Base-by-base conservation (phyloP, 192 early-diverging fungal genomes). In the Dispira parvispora region DNA sequence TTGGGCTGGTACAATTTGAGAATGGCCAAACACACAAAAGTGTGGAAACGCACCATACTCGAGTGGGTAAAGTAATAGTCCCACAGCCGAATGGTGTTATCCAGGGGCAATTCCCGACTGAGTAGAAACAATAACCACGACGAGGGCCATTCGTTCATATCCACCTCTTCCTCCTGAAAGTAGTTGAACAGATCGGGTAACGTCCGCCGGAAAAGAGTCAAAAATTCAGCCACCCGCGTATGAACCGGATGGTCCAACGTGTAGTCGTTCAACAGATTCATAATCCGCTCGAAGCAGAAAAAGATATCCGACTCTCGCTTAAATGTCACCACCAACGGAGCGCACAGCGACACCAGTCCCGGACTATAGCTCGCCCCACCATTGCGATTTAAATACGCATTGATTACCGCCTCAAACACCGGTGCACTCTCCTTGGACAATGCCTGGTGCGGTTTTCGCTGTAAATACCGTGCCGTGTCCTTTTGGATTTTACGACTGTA, bases 121-220 rank as follows among this genome's bases (percentile, higher is more conserved):
- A 96, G 66, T n/a, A 93, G 64, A 67, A 80, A 79, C 61, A 83
- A 83, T 58, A 93, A 78, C 82, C 90, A 91, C 14, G 89, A 87
- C 18, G 85, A 81, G 6, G 83, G 84, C 82, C 87, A 90, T 63
- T 91, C 91, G 67, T 88, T 85, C 43, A 89, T 77, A 60, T 91
- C 84, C 38, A 93, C 85, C 67, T 95, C 91, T 61, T 96, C 92
- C 57, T 96, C 92, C 67, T 92, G 89, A 80, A 96, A 96, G 71
- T 89, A 90, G 67, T 82, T 89, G 68, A 81, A 78, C 11, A 80
- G 63, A 25, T 78, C 78, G 16, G 78, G 78, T 42, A 78, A 60
- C 27, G 77, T 53, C 49, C 65, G 67, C n/a, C 78, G 67, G 63
- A 80, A 78, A 32, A 77, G 65, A 10, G 62, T 89, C 70, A 92